Evolutionary conservation across 2,329 filamentous ascomycete genomes (phyloP).

Genomic region (Fusarium pseudonygamai): DNA sequence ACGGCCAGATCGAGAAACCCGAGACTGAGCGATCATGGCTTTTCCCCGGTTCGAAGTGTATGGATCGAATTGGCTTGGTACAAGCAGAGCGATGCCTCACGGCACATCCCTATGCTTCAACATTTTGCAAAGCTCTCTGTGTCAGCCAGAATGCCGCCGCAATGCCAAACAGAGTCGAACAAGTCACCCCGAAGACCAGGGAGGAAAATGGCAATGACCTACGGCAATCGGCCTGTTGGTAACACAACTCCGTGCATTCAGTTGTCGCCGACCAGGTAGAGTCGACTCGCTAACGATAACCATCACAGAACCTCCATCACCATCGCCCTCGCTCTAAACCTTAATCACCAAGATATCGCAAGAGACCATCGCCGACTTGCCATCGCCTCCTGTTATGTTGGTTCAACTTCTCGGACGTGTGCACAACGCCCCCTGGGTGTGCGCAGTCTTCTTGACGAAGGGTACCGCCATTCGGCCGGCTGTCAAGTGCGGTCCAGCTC

Average conservation of each 20-base stretch:
- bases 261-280: fast-evolving
- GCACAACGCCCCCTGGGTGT: fast-evolving
- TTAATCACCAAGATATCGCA: fast-evolving
- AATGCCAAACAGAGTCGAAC: fast-evolving
- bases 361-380: not conserved
- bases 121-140: not conserved
- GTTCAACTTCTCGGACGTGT: not conserved
- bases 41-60: fast-evolving
- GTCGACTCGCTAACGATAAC: fast-evolving
- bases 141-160: not conserved
- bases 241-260: not conserved
- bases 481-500: fast-evolving
- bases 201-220: fast-evolving
- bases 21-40: not conserved
- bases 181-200: not conserved
- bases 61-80: not conserved
- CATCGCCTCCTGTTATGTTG: not conserved
- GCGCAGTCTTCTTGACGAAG: not conserved
- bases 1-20: not conserved
- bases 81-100: not conserved
- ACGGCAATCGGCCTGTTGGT: not conserved
- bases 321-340: not conserved
- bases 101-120: not conserved
- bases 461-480: not conserved
- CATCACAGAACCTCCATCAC: not conserved